A percentile compares a stretch with the other conserved stretches of the same genome.
Conservation (phyloP, 2,329 filamentous ascomycete genomes). For the Mollisia scopiformis region DNA sequence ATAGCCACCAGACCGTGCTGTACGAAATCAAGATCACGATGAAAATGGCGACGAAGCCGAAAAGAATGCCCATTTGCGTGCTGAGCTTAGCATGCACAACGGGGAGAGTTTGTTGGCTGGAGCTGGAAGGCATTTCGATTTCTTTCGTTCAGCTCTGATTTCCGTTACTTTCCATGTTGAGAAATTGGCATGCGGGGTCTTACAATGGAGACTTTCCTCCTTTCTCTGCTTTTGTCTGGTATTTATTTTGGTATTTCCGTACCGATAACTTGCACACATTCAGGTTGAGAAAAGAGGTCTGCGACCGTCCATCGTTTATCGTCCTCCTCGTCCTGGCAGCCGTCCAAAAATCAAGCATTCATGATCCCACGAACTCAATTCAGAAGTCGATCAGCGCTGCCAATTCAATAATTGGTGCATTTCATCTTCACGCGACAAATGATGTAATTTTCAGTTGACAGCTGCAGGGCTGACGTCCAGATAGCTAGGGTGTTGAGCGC, state of each 20-base stretch:
- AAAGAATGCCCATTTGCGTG: slow-evolving; percentile 12
- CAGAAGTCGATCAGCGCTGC: not conserved
- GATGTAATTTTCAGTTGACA: not conserved
- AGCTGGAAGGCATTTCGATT: slow-evolving; percentile 6
- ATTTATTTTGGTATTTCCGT: too few relatives aligned
- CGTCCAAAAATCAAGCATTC: not conserved
- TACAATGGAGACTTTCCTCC: not conserved
- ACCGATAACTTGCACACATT: too few relatives aligned
- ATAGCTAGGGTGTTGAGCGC: not conserved
- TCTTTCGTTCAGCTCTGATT: not conserved
- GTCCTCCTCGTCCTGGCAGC: not conserved
- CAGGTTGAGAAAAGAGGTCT: too few relatives aligned
- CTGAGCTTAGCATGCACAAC: not conserved
- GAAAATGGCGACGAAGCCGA: slow-evolving; percentile 18
- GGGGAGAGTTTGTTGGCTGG: not conserved
- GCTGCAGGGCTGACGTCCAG: not conserved
- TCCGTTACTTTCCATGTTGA: not conserved
- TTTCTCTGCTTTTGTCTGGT: too few relatives aligned
- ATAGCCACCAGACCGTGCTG: slow-evolving; percentile 1
- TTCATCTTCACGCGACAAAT: not conserved
- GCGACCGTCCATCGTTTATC: not conserved
- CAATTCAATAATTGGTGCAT: not conserved
- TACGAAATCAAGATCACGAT: slow-evolving; percentile 6
- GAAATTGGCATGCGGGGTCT: not conserved
- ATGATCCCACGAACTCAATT: not conserved